Evolutionary conservation across 2,329 filamentous ascomycete genomes (phyloP), one percentile per base, ranked within the genome.

Genomic region (Fusarium foetens): DNA sequence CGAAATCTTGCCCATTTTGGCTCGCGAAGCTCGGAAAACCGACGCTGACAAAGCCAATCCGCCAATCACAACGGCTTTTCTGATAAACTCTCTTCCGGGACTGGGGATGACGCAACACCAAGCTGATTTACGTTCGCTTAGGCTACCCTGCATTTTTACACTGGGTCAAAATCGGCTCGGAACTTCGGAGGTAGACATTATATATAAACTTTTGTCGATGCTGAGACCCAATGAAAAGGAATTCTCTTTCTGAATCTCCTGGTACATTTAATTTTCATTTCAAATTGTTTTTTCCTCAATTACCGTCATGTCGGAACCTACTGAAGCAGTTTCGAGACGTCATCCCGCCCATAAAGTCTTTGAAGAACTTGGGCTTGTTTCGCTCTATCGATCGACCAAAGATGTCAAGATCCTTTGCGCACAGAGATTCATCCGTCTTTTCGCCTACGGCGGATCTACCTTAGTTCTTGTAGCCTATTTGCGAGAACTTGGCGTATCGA

Each of bases 381-480:
- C 78, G 13, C 68, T 79, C 2, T 75, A 75, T n/a, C 46, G 42
- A 35, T 76, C 71, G 3, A 27, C 66, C 13, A 48, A 23, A 19
- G 72, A 76, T 21, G 62, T 76, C 67, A 89, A 90, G 73, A 80
- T 91, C 5, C 85, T 91, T 25, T 88, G 86, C 68, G 67, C 85
- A 9, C 87, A 89, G 72, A 87, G 90, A 33, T 89, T 90, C 76
- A 83, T 90, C 9, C 87, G 90, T 6, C 85, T 91, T 55, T 88
- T 90, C 68, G 90, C 89, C 10, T 92, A 91, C 75, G 90, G 90
- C 58, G 82, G 83, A 10, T 87, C 87, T 11, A 88, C 86, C 0
- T 83, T 91, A 8, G 84, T 90, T 61, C 83, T 90, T 9, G 89
- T 88, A 16, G 81, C 86, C 27, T 90, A 87, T 69, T 83, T 92